A percentile compares a stretch with the other conserved stretches of the same genome.
Conservation (phyloP, 2,329 filamentous ascomycete genomes). For the Neofusicoccum parvum region DNA sequence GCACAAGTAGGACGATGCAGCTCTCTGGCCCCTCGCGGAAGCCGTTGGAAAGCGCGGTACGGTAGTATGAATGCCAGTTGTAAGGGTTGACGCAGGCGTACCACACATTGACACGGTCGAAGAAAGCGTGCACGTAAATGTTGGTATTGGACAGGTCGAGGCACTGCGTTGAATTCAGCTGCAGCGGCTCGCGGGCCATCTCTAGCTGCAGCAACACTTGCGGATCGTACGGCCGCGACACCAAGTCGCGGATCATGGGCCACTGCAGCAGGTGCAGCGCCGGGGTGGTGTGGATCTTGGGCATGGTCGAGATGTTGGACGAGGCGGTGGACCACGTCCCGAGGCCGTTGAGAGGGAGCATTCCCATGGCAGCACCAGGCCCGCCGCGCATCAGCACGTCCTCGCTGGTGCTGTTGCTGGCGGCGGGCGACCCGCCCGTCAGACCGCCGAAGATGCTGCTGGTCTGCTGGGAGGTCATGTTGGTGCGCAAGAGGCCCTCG, state of each 20-base stretch:
- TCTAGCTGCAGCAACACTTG: slow-evolving; percentile 81
- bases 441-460: slow-evolving; percentile 34
- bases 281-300: slow-evolving; percentile 80
- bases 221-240: slow-evolving; percentile 76
- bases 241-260: slow-evolving; percentile 76
- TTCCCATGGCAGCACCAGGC: slow-evolving; percentile 37
- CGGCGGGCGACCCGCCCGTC: slow-evolving; percentile 41
- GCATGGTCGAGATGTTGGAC: slow-evolving; percentile 80
- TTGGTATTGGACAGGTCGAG: slow-evolving; percentile 75
- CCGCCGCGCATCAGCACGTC: slow-evolving; percentile 44
- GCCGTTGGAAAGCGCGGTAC: slow-evolving; percentile 71
- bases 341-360: slow-evolving; percentile 57
- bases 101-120: slow-evolving; percentile 80
- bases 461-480: slow-evolving; percentile 63
- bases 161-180: slow-evolving; percentile 58
- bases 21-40: slow-evolving; percentile 80
- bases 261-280: slow-evolving; percentile 78
- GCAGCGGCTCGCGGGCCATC: slow-evolving; percentile 75
- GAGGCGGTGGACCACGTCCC: slow-evolving; percentile 68
- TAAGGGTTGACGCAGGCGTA: slow-evolving; percentile 84
- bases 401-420: slow-evolving; percentile 48
- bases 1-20: slow-evolving; percentile 77
- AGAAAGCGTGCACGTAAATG: slow-evolving; percentile 77
- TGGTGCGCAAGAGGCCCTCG: slow-evolving; percentile 76
- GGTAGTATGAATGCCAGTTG: slow-evolving; percentile 76